Evolutionary conservation across 2,329 filamentous ascomycete genomes (phyloP), one percentile per base, ranked within the genome.

Genomic region (Paecilomyces dactylethromorphus): DNA sequence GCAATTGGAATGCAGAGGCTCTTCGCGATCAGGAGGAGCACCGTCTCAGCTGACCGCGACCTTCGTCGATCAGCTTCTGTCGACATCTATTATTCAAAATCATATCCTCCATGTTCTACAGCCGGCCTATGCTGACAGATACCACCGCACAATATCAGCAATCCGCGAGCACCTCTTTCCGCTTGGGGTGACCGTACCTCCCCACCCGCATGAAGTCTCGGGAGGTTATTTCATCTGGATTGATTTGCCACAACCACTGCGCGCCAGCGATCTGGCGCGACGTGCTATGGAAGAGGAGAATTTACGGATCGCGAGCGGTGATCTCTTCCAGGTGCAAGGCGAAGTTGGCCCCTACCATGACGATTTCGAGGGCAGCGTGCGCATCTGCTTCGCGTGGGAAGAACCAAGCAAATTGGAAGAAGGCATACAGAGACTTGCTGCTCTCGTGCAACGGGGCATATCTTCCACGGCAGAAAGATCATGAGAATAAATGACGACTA

Each of bases 191-290:
- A 70, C 64, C 2, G 53, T 74, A 8, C 60, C 62, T 33, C 55
- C 63, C n/a, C 29, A 56, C 8, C 56, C 63, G 4, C 54, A 77
- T 33, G 70, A 77, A 3, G 72, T 87, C 2, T 88, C 87, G 31
- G 92, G 92, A 0, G 92, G 92, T 0, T 96, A 93, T 71, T 96
- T 96, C 71, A 78, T 96, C 54, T 96, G 91, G 91, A 73, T 95
- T 26, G 81, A 79, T 1, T 72, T 96, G 3, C 86, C 87, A 0
- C 62, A 71, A 62, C 58, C 69, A 52, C 75, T 88, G 57, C 78
- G 80, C 8, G 85, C 82, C 35, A 75, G 75, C 32, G 79, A 81
- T 7, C 77, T 91, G 32, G 83, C 84, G 6, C 74, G 80, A 64
- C 77, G 78, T 45, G 87, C 87, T 15, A 76, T 81, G 67, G 74